phyloP scores from a whole-genome alignment of 106 monocot species.

The Chionographis japonica region DNA sequence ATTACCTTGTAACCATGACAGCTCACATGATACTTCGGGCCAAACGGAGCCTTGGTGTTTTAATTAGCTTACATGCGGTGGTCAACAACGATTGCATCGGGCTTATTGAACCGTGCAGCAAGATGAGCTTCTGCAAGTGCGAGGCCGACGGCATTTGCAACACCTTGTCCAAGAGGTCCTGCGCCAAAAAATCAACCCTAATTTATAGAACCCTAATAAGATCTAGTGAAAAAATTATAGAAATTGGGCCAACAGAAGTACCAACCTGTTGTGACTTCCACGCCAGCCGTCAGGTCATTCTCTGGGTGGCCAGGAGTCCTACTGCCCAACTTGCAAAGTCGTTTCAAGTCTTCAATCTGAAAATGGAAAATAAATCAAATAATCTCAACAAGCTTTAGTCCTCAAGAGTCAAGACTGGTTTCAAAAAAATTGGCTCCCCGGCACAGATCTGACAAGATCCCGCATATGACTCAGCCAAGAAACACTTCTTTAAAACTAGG shows the following conservation, averaged over 20 bases:
- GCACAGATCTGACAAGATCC: too few relatives aligned
- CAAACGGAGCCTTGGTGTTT: too few relatives aligned
- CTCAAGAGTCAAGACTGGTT: too few relatives aligned
- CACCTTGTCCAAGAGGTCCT: conserved; percentile 36
- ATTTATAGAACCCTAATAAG: too few relatives aligned
- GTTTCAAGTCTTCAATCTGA: conserved; percentile 38
- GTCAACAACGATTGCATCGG: conserved; percentile 24
- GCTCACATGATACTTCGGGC: too few relatives aligned
- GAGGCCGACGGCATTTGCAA: conserved; percentile 37
- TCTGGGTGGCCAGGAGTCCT: conserved; percentile 30
- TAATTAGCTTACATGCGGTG: conserved; percentile 27
- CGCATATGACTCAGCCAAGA: too few relatives aligned
- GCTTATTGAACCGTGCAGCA: conserved; percentile 37
- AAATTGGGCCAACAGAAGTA: too few relatives aligned
- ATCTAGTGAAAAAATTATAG: too few relatives aligned
- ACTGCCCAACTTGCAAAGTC: conserved; percentile 23
- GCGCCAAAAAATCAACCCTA: not conserved
- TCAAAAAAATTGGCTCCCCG: not conserved
- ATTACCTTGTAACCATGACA: too few relatives aligned
- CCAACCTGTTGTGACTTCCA: conserved; percentile 33
- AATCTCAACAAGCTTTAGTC: too few relatives aligned
- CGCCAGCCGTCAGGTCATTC: conserved; percentile 22
- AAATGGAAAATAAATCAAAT: not conserved
- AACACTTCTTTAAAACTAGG: too few relatives aligned
- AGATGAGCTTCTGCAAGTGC: conserved; percentile 38